Evolutionary conservation across 768 basidiomycete genomes (phyloP).

Genomic region (Wakefieldia striispora): DNA sequence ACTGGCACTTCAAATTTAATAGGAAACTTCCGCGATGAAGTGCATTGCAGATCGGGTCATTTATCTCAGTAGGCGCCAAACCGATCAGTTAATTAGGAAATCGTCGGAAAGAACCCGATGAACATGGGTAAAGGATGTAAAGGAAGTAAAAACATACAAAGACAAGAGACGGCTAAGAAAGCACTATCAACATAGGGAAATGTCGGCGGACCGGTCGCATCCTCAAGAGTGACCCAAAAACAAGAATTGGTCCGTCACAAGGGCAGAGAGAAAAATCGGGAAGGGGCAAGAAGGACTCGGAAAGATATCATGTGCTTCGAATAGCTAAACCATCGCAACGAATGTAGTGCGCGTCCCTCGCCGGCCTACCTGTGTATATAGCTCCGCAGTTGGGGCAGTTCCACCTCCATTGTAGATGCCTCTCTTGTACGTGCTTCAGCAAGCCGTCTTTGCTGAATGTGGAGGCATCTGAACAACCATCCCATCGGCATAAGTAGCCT

Average conservation of each 20-base stretch:
- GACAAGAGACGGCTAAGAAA: neutral
- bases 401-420: conserved; percentile 26
- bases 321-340: conserved; percentile 10
- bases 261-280: neutral
- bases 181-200: neutral
- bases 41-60: neutral
- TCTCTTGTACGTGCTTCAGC: conserved; percentile 27
- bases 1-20: neutral
- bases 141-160: neutral
- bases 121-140: neutral
- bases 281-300: neutral
- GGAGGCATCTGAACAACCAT: conserved; percentile 20
- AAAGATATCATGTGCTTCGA: neutral
- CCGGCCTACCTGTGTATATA: conserved; percentile 10
- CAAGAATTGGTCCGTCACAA: neutral
- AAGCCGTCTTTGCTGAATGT: conserved; percentile 18
- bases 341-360: conserved; percentile 19
- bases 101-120: neutral
- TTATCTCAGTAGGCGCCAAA: neutral
- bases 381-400: conserved; percentile 22
- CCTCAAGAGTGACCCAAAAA: neutral
- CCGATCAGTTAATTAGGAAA: conserved; percentile 2
- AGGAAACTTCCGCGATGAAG: neutral
- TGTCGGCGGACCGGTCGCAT: conserved; percentile 7
- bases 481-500: conserved; percentile 24